Evolutionary conservation across 305 asterid genomes (phyloP).

Genomic region (Ruellia speciosa): DNA sequence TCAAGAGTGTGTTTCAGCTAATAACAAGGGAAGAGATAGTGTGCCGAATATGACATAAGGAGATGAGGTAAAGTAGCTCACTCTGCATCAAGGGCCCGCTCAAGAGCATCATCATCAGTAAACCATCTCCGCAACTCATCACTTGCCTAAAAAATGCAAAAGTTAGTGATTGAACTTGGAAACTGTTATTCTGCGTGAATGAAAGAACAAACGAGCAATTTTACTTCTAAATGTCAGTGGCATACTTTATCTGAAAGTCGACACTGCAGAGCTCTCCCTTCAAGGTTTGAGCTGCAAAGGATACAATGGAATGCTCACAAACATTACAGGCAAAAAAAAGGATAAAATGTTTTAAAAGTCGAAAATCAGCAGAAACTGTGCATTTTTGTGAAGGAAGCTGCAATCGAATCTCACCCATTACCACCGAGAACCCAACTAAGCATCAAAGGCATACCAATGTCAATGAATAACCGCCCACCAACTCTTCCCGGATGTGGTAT

Average conservation of each 20-base stretch:
- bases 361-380: constrained; percentile 2
- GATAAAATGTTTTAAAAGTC: not conserved
- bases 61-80: constrained; percentile 24
- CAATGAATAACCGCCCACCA: constrained; percentile 81
- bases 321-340: not conserved
- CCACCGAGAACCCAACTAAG: constrained; percentile 97
- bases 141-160: constrained; percentile 45
- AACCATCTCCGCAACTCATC: constrained; percentile 68
- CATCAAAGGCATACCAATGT: constrained; percentile 80
- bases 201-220: not conserved
- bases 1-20: constrained; percentile 6
- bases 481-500: constrained; percentile 97
- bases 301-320: not conserved
- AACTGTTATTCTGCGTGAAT: not conserved
- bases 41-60: not conserved
- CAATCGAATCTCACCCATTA: constrained; percentile 70
- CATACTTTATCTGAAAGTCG: constrained; percentile 85
- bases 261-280: constrained; percentile 76
- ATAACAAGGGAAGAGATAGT: not conserved
- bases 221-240: constrained; percentile 14
- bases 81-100: constrained; percentile 86
- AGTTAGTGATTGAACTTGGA: not conserved
- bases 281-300: constrained; percentile 64
- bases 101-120: constrained; percentile 76
- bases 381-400: no score